Base-by-base conservation (phyloP, 495 filamentous ascomycete genomes). In the Xylaria flabelliformis region DNA sequence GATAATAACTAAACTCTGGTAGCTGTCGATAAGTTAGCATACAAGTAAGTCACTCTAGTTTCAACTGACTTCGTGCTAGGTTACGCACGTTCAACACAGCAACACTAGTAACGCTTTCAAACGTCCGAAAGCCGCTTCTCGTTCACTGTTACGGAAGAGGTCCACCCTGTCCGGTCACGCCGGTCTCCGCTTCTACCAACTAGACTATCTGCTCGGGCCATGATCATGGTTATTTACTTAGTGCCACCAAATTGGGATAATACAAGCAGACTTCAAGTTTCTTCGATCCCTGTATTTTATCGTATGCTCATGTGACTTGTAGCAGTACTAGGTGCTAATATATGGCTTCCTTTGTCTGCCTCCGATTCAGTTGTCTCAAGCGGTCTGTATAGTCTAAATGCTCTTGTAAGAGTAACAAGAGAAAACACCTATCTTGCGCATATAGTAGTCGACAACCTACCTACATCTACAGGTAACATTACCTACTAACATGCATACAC, bases 121-220 rank as follows among this genome's bases (percentile, higher is more conserved):
- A 51, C 63, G n/a, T 19, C 44, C 62, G 26, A 50, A 34, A 68
- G n/a, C 39, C 51, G 29, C 36, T 46, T 44, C 39, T 44, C 21
- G 26, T 34, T 44, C 21, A 36, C n/a, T 55, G 32, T 56, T 67
- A 42, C 51, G 36, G 65, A 55, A 36, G 46, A 7, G 64, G 24
- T 24, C 64, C 64, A 53, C 64, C 64, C 46, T 41, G 17, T 59
- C 53, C 41, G 50, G 36, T 41, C 51, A 59, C 36, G 53, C 66
- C 66, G 21, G 62, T 41, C 26, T 58, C 51, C 41, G 34, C 34
- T 59, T 44, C 36, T 10, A 53, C 24, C 6, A 58, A 50, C 51
- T 61, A 70, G 53, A 34, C 36, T 48, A 62, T 53, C 67, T 24
- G 55, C 41, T 41, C 24, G 29, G 53, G 55, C 46, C 51, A 62